A percentile compares a stretch with the other conserved stretches of the same genome.
phyloP scores from a whole-genome alignment of 1,284 basidiomycete species.

The Boletus sp. region DNA sequence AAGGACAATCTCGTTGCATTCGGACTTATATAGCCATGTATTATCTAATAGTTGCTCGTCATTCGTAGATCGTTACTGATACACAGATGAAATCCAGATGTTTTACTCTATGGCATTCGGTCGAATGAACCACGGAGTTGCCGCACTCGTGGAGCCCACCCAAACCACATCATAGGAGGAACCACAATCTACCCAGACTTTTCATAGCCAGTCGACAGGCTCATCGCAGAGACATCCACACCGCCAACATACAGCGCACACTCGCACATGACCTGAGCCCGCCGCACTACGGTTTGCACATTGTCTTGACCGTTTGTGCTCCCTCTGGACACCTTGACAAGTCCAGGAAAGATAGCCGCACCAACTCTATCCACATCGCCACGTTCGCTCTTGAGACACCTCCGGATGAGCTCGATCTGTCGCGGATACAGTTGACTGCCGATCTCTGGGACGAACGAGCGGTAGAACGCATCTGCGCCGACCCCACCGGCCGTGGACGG shows the following conservation, averaged over 20 bases:
- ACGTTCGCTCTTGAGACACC: slow-evolving; percentile 72
- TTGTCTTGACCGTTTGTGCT: slow-evolving; percentile 48
- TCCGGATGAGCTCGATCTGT: slow-evolving; percentile 78
- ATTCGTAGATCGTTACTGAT: slow-evolving; percentile 90
- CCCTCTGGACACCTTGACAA: slow-evolving; percentile 72
- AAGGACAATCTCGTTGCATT: no score
- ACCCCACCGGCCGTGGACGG: slow-evolving; percentile 49
- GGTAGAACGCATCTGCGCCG: slow-evolving; percentile 70
- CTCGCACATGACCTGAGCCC: slow-evolving; percentile 84
- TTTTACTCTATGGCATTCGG: no score
- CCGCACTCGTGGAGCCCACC: no score
- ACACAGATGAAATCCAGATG: no score
- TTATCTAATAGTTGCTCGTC: slow-evolving; percentile 48
- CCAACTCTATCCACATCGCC: slow-evolving; percentile 75
- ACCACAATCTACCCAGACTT: slow-evolving; percentile 18
- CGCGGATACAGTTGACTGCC: slow-evolving; percentile 65
- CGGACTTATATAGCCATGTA: no score
- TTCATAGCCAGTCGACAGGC: not conserved
- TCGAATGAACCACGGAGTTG: no score
- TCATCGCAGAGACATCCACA: slow-evolving; percentile 8
- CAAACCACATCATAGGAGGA: no score
- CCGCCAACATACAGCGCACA: slow-evolving; percentile 57
- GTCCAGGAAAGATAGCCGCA: slow-evolving; percentile 74
- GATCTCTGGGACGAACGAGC: slow-evolving; percentile 79
- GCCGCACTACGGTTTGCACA: slow-evolving; percentile 70